Evolutionary conservation across 2,329 filamentous ascomycete genomes (phyloP).

Genomic region (Penicillium sp.): DNA sequence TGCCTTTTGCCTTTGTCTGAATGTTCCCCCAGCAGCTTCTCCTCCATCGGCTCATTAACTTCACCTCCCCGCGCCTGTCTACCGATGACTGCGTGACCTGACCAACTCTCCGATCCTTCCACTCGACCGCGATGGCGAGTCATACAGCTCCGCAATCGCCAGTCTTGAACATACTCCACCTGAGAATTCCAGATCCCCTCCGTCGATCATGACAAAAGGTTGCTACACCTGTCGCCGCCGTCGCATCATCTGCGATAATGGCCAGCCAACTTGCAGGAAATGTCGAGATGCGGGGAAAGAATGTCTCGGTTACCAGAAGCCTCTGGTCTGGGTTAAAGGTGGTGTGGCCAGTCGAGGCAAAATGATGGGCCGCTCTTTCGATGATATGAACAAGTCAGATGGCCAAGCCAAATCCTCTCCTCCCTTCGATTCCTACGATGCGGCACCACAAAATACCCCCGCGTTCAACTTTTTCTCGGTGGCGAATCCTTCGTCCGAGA

Average conservation of each 20-base stretch:
- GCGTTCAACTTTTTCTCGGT: conserved; percentile 16
- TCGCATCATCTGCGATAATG: conserved; percentile 50
- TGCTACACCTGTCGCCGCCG: conserved; percentile 51
- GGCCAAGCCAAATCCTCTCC: conserved; percentile 4
- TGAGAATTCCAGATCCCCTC: conserved; percentile 11
- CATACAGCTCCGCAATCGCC: conserved; percentile 19
- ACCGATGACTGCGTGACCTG: conserved; percentile 20
- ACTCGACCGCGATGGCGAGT: conserved; percentile 30
- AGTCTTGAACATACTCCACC: conserved; percentile 15
- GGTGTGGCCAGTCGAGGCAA: conserved; percentile 50
- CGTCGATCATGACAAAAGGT: conserved; percentile 43
- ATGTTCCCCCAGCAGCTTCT: background rate
- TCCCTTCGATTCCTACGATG: background rate
- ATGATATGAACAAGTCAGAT: conserved; percentile 37
- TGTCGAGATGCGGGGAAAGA: conserved; percentile 48
- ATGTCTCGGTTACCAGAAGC: conserved; percentile 49
- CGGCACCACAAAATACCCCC: background rate
- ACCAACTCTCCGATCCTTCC: conserved; percentile 1
- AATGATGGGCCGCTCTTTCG: conserved; percentile 59
- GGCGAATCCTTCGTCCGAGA: conserved; percentile 17
- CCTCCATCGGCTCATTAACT: background rate
- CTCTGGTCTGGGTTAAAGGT: conserved; percentile 48
- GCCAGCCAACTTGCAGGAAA: conserved; percentile 47
- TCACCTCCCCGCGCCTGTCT: background rate
- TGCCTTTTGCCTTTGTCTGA: too few species aligned